Base-by-base conservation (phyloP, 305 asterid genomes). In the Solanum hybrid region DNA sequence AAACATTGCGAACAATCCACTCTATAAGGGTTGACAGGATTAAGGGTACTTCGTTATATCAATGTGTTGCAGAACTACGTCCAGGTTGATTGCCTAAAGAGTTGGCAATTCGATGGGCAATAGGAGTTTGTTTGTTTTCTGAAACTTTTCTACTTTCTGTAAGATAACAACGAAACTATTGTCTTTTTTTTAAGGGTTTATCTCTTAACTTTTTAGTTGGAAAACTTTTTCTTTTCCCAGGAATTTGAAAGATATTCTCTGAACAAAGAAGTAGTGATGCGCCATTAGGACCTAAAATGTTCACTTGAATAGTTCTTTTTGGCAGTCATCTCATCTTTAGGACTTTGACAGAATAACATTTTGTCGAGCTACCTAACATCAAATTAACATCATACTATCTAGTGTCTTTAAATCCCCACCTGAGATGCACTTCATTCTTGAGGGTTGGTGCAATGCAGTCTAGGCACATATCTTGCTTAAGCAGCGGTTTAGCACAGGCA, bases 311-410 rank as follows among this genome's bases (percentile, higher is more conserved):
- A 42, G 27, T 81, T 81, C 71, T 42, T 27, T 81, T 32, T 56
- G 10, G 72, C 87, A 81, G 27, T 81, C 72, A 27, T 42, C 38
- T 42, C 26, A 29, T 27, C 26, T 42, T 42, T 42, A 81, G 9
- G 24, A 56, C 10, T 81, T 81, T 29, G 27, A 81, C 6, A 81
- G 69, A 29, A 42, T 26, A 27, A 42, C 60, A 27, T 42, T 42
- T 37, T 85, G 78, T 45, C 15, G 31, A 76, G 51, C 88, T 86
- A 81, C 92, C 81, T 90, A 85, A 88, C 88, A 64, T 82, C 82
- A 78, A 91, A 51, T 37, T 89, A 78, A 87, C 88, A 27, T 42
- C 31, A 5, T 85, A 64, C 88, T 76, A 19, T 89, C 90, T 88
- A 85, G 88, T 89, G 87, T 81, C 36, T n/a, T 81, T 81, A 45